Base-by-base conservation (phyloP, 768 basidiomycete genomes). In the Cystobasidium ongulense region DNA sequence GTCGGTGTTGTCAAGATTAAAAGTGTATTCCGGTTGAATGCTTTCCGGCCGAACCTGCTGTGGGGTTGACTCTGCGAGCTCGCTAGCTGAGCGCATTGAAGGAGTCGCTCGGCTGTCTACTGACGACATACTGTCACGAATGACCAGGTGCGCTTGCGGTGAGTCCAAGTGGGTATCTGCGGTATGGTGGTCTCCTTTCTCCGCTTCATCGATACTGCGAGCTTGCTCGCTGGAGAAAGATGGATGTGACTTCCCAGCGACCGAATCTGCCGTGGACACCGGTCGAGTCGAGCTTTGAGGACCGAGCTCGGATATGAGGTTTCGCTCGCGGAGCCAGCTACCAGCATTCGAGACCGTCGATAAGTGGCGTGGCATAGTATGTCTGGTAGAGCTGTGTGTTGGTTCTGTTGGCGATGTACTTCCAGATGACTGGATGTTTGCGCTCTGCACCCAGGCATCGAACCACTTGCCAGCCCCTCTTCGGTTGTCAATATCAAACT, bases 401-500 rank as follows among this genome's bases (percentile, higher is more conserved):
- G 57, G 15, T 4, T 59, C 11, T 21, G 29, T 5, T 27, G 57
- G 57, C 33, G 57, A 59, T 4, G 25, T 17, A 31, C 29, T 29
- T 4, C 57, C 11, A 5, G 57, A 29, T 29, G 57, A 29, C 5
- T 59, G 13, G 11, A 27, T 23, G 29, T 4, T 67, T 18, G 73
- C 73, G 29, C 38, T 35, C 21, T 74, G 65, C 21, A 76, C 33
- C 77, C 77, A 79, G 1, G 29, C 50, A 17, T 77, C 74, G 62
- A 76, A 79, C 78, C 78, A 79, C 54, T 71, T 53, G 39, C 29
- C 75, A 62, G 8, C 75, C 63, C 29, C 93, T 76, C 85, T 88
- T 65, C 86, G 83, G 43, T 84, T 84, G 81, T 96, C 94, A 77
- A 98, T 88, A 80, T 96, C 92, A 78, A 98, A 96, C 80, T 97